phyloP scores from a whole-genome alignment of 2,329 filamentous ascomycete species.

The Cordyceps tenuipes region DNA sequence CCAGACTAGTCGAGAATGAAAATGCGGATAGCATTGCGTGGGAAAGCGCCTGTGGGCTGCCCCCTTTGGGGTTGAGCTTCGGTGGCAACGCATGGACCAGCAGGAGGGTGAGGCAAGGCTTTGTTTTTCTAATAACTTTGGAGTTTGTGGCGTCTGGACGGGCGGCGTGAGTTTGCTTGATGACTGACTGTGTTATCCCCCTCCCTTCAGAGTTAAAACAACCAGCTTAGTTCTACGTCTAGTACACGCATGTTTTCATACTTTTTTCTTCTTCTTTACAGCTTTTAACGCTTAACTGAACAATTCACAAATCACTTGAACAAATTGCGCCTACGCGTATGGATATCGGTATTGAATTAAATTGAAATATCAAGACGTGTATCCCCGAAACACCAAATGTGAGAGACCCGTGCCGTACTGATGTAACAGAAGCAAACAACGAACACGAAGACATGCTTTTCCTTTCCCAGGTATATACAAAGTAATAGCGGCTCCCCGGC shows the following conservation, averaged over 20 bases:
- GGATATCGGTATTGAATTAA: background rate
- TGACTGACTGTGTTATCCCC: background rate
- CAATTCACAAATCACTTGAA: background rate
- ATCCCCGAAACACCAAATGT: background rate
- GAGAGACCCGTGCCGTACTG: background rate
- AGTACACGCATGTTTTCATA: background rate
- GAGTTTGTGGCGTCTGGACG: slow-evolving; percentile 11
- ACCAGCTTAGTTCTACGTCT: background rate
- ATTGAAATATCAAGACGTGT: background rate
- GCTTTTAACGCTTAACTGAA: background rate
- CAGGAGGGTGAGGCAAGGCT: background rate
- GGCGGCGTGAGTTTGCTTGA: background rate
- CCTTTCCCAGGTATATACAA: background rate
- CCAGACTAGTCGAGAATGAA: no score
- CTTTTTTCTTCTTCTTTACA: background rate
- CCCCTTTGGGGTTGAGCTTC: background rate
- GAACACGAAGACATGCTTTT: background rate
- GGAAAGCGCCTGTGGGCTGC: background rate
- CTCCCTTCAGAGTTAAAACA: background rate
- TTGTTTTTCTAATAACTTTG: background rate
- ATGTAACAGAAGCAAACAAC: background rate
- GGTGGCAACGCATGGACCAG: background rate
- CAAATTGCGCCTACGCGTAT: background rate
- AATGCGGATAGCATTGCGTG: background rate
- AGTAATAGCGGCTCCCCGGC: background rate